Evolutionary conservation across 2,329 filamentous ascomycete genomes (phyloP).

Genomic region (Epichloe sp.): DNA sequence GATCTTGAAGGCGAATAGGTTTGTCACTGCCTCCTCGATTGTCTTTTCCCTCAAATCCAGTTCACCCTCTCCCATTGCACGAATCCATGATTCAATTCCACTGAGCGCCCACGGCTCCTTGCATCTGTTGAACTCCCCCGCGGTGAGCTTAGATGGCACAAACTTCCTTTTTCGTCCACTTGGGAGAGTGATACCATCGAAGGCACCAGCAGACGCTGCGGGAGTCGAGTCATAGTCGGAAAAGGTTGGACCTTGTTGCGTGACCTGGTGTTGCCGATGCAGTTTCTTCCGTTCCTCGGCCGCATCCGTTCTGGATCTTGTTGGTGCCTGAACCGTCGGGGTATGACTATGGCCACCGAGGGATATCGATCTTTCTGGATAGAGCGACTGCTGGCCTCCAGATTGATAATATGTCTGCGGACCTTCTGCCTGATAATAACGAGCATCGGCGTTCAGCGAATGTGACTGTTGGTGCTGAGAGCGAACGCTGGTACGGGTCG

Average conservation of each 20-base stretch:
- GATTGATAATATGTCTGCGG: conserved; percentile 39
- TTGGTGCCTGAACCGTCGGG: conserved; percentile 67
- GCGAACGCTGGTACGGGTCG: conserved; percentile 26
- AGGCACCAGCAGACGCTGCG: conserved; percentile 41
- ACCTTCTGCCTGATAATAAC: conserved; percentile 23
- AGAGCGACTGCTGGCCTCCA: conserved; percentile 22
- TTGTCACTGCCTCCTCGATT: conserved; percentile 76
- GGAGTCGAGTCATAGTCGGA: conserved; percentile 44
- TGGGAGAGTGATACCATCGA: conserved; percentile 77
- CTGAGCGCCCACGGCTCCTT: conserved; percentile 87
- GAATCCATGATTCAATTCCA: conserved; percentile 75
- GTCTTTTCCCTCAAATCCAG: conserved; percentile 74
- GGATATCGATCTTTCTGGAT: conserved; percentile 63
- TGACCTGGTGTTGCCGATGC: conserved; percentile 36
- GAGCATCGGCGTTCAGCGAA: conserved; percentile 34
- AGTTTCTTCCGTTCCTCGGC: conserved; percentile 52
- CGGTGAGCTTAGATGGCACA: conserved; percentile 68
- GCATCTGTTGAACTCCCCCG: conserved; percentile 75
- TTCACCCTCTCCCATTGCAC: conserved; percentile 81
- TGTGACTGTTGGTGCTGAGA: conserved; percentile 36
- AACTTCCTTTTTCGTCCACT: conserved; percentile 75
- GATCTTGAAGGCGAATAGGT: conserved; percentile 85
- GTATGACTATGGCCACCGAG: conserved; percentile 70
- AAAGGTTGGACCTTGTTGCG: conserved; percentile 39
- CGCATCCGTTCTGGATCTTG: conserved; percentile 87